These are phyloP conservation scores for Amorphotheca resinae DNA, from an alignment of 495 filamentous ascomycete species.

Conservation along the genomic window DNA sequence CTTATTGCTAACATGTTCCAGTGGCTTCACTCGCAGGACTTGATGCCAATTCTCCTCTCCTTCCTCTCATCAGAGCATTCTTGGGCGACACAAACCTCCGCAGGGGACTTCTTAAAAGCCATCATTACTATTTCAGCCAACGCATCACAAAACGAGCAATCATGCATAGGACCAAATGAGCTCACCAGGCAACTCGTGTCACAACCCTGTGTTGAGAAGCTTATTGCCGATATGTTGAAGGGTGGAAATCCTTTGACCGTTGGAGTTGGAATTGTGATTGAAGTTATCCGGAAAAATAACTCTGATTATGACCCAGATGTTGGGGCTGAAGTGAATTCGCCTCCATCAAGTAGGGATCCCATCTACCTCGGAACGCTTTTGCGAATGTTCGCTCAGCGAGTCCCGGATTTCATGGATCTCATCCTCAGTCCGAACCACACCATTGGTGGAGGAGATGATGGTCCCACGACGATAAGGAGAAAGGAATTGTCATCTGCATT, in stretches of 20 bases:
- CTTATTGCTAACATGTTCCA: slow-evolving; percentile 28
- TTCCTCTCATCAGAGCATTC: slow-evolving; percentile 74
- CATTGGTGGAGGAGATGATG: slow-evolving; percentile 45
- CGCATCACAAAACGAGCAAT: slow-evolving; percentile 92
- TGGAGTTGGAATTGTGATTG: slow-evolving; percentile 93
- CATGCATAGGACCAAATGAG: slow-evolving; percentile 95
- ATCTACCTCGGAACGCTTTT: slow-evolving; percentile 95
- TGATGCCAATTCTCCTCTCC: slow-evolving; percentile 81
- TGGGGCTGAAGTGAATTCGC: slow-evolving; percentile 58
- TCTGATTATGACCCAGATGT: slow-evolving; percentile 96
- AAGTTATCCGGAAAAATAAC: slow-evolving; percentile 98
- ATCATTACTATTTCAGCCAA: slow-evolving; percentile 99
- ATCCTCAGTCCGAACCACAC: slow-evolving; percentile 56
- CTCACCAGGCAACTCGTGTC: slow-evolving; percentile 95
- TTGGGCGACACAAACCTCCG: slow-evolving; percentile 85
- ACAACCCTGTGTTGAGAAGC: slow-evolving; percentile 59
- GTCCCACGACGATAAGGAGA: slow-evolving; percentile 44
- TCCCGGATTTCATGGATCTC: slow-evolving; percentile 92
- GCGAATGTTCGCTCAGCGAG: slow-evolving; percentile 74
- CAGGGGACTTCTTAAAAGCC: slow-evolving; percentile 95
- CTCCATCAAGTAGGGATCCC: slow-evolving; percentile 76
- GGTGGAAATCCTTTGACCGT: slow-evolving; percentile 94
- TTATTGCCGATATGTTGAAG: slow-evolving; percentile 82
- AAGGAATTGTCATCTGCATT: slow-evolving; percentile 72
- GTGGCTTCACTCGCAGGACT: slow-evolving; percentile 86